Conservation (phyloP, 106 monocot genomes). For the Allium sativum region DNA sequence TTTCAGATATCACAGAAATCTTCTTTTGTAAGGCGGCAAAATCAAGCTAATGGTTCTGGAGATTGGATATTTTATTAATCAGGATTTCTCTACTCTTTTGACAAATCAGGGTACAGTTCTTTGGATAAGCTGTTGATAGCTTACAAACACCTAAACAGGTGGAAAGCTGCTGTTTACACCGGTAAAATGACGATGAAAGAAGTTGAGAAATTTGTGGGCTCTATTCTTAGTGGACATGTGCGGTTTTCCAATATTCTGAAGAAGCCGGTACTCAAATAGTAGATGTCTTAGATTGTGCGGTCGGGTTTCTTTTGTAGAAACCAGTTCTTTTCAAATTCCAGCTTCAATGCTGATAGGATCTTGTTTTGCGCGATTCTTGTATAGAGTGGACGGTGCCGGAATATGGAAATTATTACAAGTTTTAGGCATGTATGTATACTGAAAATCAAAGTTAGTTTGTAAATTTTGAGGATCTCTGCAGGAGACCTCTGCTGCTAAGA, state of each 20-base stretch:
- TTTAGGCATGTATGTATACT: no score
- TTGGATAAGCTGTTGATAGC: slow-evolving; percentile 53
- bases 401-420: no score
- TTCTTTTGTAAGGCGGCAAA: slow-evolving; percentile 36
- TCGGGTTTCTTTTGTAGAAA: no score
- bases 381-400: no score
- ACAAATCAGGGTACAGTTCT: slow-evolving; percentile 41
- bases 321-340: no score
- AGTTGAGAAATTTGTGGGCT: slow-evolving; percentile 65
- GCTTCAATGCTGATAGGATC: no score
- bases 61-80: slow-evolving; percentile 48
- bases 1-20: slow-evolving; percentile 82
- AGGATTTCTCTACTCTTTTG: slow-evolving; percentile 53
- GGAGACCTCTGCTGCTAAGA: no score
- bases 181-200: slow-evolving; percentile 53
- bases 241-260: slow-evolving; percentile 38
- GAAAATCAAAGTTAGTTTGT: no score
- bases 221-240: slow-evolving; percentile 77
- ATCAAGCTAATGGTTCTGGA: slow-evolving; percentile 2
- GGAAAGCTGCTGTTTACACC: slow-evolving; percentile 35
- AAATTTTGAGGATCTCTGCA: no score
- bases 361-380: no score
- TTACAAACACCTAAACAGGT: slow-evolving; percentile 74
- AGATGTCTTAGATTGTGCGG: no score
- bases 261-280: slow-evolving; percentile 27